phyloP scores from a whole-genome alignment of 257 asterid species.

The Solanum dulcamara region DNA sequence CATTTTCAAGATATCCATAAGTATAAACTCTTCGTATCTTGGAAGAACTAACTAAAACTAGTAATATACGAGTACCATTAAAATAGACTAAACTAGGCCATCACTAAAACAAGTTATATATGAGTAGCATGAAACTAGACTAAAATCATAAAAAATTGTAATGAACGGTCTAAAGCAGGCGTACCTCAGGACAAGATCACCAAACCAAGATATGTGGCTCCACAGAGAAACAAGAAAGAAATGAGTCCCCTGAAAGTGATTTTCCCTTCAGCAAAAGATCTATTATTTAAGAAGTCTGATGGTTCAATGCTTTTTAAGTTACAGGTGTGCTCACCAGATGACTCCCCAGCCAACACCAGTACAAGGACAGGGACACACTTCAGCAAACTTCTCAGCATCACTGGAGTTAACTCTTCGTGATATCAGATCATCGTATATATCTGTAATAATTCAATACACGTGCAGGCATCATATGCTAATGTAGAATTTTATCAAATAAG shows the following conservation, averaged over 20 bases:
- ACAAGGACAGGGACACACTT: slow-evolving; percentile 37
- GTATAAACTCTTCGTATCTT: neutral
- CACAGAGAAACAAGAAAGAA: slow-evolving; percentile 32
- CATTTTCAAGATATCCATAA: neutral
- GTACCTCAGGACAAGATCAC: slow-evolving; percentile 12
- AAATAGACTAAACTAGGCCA: neutral
- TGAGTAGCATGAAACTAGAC: neutral
- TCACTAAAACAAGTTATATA: neutral
- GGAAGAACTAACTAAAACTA: neutral
- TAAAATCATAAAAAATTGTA: neutral
- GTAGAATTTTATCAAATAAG: neutral
- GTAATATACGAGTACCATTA: neutral
- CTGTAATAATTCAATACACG: slow-evolving; percentile 1
- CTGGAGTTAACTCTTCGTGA: slow-evolving; percentile 27
- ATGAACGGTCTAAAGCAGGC: neutral
- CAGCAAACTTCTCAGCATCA: slow-evolving; percentile 37
- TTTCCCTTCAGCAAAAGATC: neutral
- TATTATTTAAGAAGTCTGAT: neutral
- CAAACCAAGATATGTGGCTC: slow-evolving; percentile 29
- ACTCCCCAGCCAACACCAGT: slow-evolving; percentile 38
- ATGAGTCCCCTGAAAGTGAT: slow-evolving; percentile 33
- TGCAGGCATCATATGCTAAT: neutral
- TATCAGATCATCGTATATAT: slow-evolving; percentile 27
- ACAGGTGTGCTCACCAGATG: slow-evolving; percentile 17
- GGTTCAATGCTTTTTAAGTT: neutral